phyloP scores from a whole-genome alignment of 345 rosid genomes.

The Acer saccharum region DNA sequence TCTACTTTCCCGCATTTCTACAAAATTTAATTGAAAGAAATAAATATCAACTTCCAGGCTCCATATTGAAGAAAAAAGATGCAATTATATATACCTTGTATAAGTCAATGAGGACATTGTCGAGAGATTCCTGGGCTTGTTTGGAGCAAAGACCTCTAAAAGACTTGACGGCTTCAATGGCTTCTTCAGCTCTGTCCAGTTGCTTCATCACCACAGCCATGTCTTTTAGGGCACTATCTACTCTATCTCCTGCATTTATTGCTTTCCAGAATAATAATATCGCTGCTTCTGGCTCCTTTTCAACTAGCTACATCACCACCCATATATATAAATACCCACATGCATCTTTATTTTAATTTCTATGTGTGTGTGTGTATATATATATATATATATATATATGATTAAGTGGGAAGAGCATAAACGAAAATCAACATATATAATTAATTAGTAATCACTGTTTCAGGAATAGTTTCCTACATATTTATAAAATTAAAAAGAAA shows the following conservation, averaged over 20 bases:
- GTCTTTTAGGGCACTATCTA: conserved; percentile 80
- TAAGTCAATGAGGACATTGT: conserved; percentile 88
- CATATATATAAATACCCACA: neutral
- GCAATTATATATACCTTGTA: conserved; percentile 57
- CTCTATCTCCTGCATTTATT: conserved; percentile 79
- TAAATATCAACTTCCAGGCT: too few species aligned
- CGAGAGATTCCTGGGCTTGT: conserved; percentile 85
- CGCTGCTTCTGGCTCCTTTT: conserved; percentile 84
- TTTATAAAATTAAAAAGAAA: too few species aligned
- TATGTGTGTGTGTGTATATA: too few species aligned
- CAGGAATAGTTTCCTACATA: neutral
- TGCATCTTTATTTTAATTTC: too few species aligned
- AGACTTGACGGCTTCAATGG: conserved; percentile 92
- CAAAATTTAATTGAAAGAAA: neutral
- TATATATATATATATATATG: neutral
- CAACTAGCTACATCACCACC: conserved; percentile 46
- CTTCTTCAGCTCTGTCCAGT: conserved; percentile 72
- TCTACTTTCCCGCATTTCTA: conserved; percentile 89
- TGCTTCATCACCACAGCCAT: conserved; percentile 97
- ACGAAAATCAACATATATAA: neutral
- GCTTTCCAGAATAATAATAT: conserved; percentile 90
- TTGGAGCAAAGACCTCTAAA: conserved; percentile 79
- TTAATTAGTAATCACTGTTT: neutral
- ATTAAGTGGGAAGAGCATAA: too few species aligned
- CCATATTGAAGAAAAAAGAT: neutral